phyloP scores from a whole-genome alignment of 257 asterid species.

The Salvia splendens region DNA sequence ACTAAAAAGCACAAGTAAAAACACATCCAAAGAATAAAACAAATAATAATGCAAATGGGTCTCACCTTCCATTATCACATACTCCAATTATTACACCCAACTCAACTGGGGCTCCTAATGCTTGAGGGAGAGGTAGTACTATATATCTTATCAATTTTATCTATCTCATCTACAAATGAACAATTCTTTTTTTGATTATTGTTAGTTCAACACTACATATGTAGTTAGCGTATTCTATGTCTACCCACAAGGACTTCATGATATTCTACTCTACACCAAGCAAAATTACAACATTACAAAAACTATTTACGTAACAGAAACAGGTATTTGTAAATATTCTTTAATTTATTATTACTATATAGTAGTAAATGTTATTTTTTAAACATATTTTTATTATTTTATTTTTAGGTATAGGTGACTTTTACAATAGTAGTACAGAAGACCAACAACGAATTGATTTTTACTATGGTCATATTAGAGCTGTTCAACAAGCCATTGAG shows the following conservation, averaged over 20 bases:
- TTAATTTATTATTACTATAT: neutral
- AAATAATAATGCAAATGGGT: too few species aligned
- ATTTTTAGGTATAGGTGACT: slow-evolving; percentile 28
- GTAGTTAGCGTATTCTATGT: neutral
- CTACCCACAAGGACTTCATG: slow-evolving; percentile 35
- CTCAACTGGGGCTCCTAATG: too few species aligned
- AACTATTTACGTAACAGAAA: slow-evolving; percentile 42
- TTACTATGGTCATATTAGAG: slow-evolving; percentile 36
- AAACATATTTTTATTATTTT: neutral
- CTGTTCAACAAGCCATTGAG: slow-evolving; percentile 40
- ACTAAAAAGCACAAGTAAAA: too few species aligned
- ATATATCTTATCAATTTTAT: too few species aligned
- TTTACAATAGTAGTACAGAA: slow-evolving; percentile 4
- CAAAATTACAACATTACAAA: slow-evolving; percentile 30
- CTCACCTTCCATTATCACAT: too few species aligned
- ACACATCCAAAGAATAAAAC: too few species aligned
- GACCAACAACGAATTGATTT: slow-evolving; percentile 38
- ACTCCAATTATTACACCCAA: too few species aligned
- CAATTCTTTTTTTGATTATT: too few species aligned
- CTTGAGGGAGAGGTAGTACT: too few species aligned
- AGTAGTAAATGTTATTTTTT: neutral
- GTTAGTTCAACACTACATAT: neutral
- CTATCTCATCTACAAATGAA: too few species aligned
- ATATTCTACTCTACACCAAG: slow-evolving; percentile 35
- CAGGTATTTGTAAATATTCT: slow-evolving; percentile 22